Base-by-base conservation (phyloP, 208 protist genomes). In the Angomonas desouzai region DNA sequence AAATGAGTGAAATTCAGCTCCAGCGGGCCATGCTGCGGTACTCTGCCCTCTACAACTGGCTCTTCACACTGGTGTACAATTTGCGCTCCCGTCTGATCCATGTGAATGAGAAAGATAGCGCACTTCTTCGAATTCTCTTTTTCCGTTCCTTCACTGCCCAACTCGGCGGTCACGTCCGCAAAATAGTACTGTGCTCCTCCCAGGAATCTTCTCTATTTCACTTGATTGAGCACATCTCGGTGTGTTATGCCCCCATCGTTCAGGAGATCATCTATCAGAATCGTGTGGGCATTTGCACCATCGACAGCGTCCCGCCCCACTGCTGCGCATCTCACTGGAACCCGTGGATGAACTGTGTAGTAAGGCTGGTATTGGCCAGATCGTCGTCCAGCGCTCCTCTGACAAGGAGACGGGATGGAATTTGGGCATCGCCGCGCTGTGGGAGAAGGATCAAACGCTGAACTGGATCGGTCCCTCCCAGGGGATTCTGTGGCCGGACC, bases 201-300 rank as follows among this genome's bases (percentile, higher is more conserved):
- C 74, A 93, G 68, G 85, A 92, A 67, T 87, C 77, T 57, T 81
- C 82, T 16, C 58, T 81, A 4, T 92, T 90, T 66, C 49, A 69
- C 20, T 55, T 94, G 64, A 56, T 85, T 47, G 87, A 93, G 70
- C 79, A 92, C 60, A 85, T 93, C 74, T 69, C 75, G 10, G 81
- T 96, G 2, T 93, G 87, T 69, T 93, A 89, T 65, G 77, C 83
- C 3, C 84, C 90, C 22, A 68, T 75, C 34, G 62, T 92, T 43
- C 87, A 84, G 25, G 85, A 96, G 65, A 85, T 96, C 62, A 84
- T 76, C 70, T 96, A 86, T 64, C 68, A 79, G 7, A 79, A 84
- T 51, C 68, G 71, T 29, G 60, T 93, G 23, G 90, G 90, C 13
- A 72, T 96, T 3, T 81, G 74, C 62, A 78, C 81, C 28, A 66